Conservation (phyloP, 306 rosid genomes). For the Corylus heterophylla region DNA sequence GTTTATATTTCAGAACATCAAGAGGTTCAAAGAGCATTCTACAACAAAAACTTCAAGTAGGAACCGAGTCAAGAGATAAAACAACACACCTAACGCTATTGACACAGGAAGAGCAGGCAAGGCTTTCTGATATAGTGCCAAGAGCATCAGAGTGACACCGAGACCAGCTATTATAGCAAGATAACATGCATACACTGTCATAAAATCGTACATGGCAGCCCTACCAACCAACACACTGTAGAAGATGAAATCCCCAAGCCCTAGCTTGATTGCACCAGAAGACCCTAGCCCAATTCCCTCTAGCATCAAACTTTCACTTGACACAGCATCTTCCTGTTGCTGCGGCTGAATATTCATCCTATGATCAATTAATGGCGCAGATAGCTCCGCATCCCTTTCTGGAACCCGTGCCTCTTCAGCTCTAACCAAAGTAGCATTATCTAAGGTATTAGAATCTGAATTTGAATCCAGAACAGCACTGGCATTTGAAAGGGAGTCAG, state of each 20-base stretch:
- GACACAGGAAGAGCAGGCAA: slow-evolving; percentile 97
- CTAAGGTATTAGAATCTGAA: slow-evolving; percentile 18
- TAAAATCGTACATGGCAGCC: slow-evolving; percentile 95
- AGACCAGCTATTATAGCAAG: slow-evolving; percentile 97
- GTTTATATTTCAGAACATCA: slow-evolving; percentile 57
- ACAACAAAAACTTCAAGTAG: slow-evolving; percentile 84
- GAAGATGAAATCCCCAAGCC: slow-evolving; percentile 94
- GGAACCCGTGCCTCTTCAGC: slow-evolving; percentile 65
- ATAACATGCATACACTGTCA: slow-evolving; percentile 95
- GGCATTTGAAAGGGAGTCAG: slow-evolving; percentile 24
- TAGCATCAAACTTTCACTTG: slow-evolving; percentile 53
- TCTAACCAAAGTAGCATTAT: slow-evolving; percentile 23
- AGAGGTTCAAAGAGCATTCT: slow-evolving; percentile 82
- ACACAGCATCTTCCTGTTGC: slow-evolving; percentile 30
- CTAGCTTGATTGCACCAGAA: slow-evolving; percentile 91
- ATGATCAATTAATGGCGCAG: slow-evolving; percentile 54
- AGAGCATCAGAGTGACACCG: slow-evolving; percentile 82
- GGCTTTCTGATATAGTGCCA: slow-evolving; percentile 90
- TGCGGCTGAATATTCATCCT: slow-evolving; percentile 34
- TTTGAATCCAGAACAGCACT: slow-evolving; percentile 17
- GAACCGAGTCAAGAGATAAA: slow-evolving; percentile 80
- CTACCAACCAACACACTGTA: slow-evolving; percentile 95
- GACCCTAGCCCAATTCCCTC: slow-evolving; percentile 95
- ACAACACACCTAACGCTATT: slow-evolving; percentile 65
- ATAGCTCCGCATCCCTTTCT: slow-evolving; percentile 45